phyloP scores from a whole-genome alignment of 768 basidiomycete species.

The Russula lepida region DNA sequence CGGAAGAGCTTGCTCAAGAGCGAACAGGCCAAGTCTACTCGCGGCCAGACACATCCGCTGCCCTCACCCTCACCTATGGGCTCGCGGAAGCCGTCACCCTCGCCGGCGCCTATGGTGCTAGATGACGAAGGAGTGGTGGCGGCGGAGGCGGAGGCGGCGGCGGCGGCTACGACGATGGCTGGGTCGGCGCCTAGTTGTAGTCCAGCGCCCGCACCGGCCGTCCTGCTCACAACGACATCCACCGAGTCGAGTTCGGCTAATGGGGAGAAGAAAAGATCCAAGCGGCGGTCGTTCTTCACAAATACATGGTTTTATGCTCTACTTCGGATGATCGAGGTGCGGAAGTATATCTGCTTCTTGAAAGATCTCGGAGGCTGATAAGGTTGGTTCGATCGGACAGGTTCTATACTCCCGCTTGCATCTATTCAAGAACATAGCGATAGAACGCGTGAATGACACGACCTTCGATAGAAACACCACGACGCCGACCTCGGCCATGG shows the following conservation, averaged over 20 bases:
- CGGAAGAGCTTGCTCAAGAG: slow-evolving; percentile 76
- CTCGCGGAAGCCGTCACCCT: slow-evolving; percentile 45
- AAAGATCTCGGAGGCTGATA: neutral
- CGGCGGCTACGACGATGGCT: no score
- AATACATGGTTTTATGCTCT: slow-evolving; percentile 86
- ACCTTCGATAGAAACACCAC: slow-evolving; percentile 27
- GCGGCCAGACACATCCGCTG: slow-evolving; percentile 45
- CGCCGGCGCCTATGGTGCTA: slow-evolving; percentile 39
- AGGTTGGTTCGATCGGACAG: slow-evolving; percentile 33
- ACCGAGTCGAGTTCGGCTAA: neutral
- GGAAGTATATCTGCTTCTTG: slow-evolving; percentile 22
- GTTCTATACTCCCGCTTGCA: slow-evolving; percentile 72
- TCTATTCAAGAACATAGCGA: slow-evolving; percentile 67
- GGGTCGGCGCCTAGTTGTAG: neutral
- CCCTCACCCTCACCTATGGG: slow-evolving; percentile 39
- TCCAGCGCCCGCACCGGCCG: neutral
- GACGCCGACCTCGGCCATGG: slow-evolving; percentile 31
- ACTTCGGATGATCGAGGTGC: slow-evolving; percentile 78
- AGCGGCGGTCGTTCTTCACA: slow-evolving; percentile 68
- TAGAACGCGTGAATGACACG: slow-evolving; percentile 34
- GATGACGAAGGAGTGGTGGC: slow-evolving; percentile 26
- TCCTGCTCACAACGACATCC: no score
- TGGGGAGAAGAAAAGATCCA: slow-evolving; percentile 26
- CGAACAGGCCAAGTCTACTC: slow-evolving; percentile 67
- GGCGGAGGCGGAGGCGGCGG: slow-evolving; percentile 2